Evolutionary conservation across 148 eudicot genomes (phyloP), one percentile per base, ranked within the genome.

Genomic region (Vaccinium myrtillus): DNA sequence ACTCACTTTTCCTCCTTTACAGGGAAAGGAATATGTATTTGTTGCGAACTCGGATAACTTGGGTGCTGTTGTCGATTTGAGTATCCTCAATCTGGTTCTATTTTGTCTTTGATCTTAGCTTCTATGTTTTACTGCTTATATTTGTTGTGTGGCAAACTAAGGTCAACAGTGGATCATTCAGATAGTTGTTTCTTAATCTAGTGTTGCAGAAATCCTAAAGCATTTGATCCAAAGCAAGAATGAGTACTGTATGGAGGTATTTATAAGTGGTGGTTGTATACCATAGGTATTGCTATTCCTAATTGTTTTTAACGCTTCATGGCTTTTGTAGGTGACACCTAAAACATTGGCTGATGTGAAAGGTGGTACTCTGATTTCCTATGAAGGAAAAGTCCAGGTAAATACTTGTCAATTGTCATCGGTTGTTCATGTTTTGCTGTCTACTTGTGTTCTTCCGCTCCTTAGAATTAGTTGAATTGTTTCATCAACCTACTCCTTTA

Each of bases 171-270:
- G 78, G 78, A 78, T 46, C 18, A 10, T 15, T 75, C 56, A 19
- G 46, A 15, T 16, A 23, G 83, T 78, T 87, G 85, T 84, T 88
- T 90, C 98, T 95, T 94, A 91, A 94, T 85, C 83, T 70, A 80
- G 12, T 81, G 15, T 85, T 51, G 84, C 89, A 97, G 99, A 97
- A 90, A 95, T 97, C 90, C 85, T 97, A 59, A 90, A 88, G 85
- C 98, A 97, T 90, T 91, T 97, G 96, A 85, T 97, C 83, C 85
- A 82, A 27, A 93, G 95, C 87, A 95, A 97, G 93, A 97, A 97
- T 50, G 99, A 97, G 77, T 97, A 97, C 89, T 97, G 99, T 91
- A 97, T 97, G 99, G 99, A 97, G 99, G 99, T 96, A 89, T 16
- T 80, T 19, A 49, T 21, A 48, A 15, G 51, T 43, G 63, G 27